Evolutionary conservation across 1,284 basidiomycete species (phyloP), one percentile per base, ranked within the genome.

Genomic region (Caloboletus inedulis): DNA sequence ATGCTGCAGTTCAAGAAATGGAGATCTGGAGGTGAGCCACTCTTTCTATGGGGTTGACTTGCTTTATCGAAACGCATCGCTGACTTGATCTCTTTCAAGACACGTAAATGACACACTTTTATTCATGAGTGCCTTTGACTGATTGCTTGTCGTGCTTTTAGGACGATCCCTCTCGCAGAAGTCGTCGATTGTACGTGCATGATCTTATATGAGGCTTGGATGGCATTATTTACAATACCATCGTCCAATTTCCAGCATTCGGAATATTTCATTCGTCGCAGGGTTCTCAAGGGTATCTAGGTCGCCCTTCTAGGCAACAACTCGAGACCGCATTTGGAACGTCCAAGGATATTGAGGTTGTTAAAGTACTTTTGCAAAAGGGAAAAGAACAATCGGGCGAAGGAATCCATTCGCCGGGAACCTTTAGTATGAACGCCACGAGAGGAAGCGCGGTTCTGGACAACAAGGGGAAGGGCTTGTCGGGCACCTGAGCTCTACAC

Each of bases 281-380:
- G 67, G 90, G 89, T 12, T 69, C 78, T 10, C 88, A 90, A 68
- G 90, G 90, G 8, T 67, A 82, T 43, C 77, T 90, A 39, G 81
- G 84, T 30, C 74, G 76, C 50, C 77, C 87, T 7, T 91, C 89
- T 16, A 83, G 86, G 45, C 89, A 91, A 64, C 84, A 90, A 63
- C 80, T 92, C 39, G 87, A 90, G 46, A 84, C 72, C 55, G 73
- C 72, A 25, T 92, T 92, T 60, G 84, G 78, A 31, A 79, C 85
- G 8, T 69, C 74, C 60, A 84, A 82, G 52, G 86, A 90, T 47
- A 64, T 74, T 29, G 86, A 89, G 4, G 84, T 87, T 14, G 69
- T 88, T 23, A 64, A 69, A 48, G 65, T 69, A 18, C 76, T 91
- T 51, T 73, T 92, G 50, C 61, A 82, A 67, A 79, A 79, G 49